Base-by-base conservation (phyloP, 805 yeast genomes). In the Priceomyces medius region DNA sequence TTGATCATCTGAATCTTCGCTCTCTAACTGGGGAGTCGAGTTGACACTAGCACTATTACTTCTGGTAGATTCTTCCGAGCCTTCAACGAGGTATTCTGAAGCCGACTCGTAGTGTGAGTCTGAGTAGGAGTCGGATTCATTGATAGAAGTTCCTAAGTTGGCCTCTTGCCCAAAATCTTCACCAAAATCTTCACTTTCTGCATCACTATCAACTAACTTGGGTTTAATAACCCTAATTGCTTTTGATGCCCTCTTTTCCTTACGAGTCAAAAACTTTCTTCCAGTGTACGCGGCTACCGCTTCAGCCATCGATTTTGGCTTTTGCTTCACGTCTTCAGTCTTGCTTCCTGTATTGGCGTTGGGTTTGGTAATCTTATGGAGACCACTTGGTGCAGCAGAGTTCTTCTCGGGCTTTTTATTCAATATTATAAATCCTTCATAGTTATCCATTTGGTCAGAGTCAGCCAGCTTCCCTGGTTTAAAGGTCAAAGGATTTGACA, bases 401-500 rank as follows among this genome's bases (percentile, higher is more conserved):
- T 23, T 31, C 12, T 37, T 17, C 35, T 7, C 38, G 7, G 47
- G 20, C 27, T 27, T 35, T 18, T 37, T 35, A 5, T 31, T 12
- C 37, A 53, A 50, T 5, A 45, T 46, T 10, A 51, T 46, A 32
- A 46, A 37, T 3, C 51, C 31, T 32, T 51, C 53, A 7, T 43
- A 44, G 20, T 44, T 39, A 24, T 38, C 50, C 14, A 41, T 42
- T 21, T 50, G 50, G 19, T 44, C 47, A 10, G 23, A 13, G 55
- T 79, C 85, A 4, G 80, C 77, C 40, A 64, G 64, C 47, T 72
- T 77, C 12, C 87, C 89, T 3, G 79, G 69, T 40, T 75, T 79
- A 60, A 87, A 88, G 20, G 69, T 70, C 38, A 83, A 58, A 7
- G 88, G 89, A 42, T 77, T 76, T 20, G 81, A 63, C 31, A 82